A percentile compares a stretch with the other conserved stretches of the same genome.
Evolutionary conservation across 2,329 filamentous ascomycete species (phyloP).

Genomic region (Dothistroma septosporum): DNA sequence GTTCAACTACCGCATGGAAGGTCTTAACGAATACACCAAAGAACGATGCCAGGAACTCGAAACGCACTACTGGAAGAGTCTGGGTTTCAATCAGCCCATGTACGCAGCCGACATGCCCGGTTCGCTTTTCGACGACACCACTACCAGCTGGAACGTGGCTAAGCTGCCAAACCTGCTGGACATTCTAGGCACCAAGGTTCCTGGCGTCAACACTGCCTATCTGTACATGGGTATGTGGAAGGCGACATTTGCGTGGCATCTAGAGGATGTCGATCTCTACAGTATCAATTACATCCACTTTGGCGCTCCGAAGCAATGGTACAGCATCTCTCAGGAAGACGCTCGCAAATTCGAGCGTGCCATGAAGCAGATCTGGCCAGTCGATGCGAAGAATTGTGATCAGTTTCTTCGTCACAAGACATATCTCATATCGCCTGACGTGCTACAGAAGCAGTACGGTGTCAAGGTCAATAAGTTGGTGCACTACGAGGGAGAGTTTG

Average conservation of each 20-base stretch:
- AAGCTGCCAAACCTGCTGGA: constrained; percentile 91
- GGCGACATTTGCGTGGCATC: constrained; percentile 96
- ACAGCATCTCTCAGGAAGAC: constrained; percentile 95
- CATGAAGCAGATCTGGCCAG: constrained; percentile 93
- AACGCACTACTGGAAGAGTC: constrained; percentile 91
- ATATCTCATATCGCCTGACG: constrained; percentile 88
- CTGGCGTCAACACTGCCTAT: constrained; percentile 96
- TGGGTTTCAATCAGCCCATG: constrained; percentile 90
- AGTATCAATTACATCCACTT: constrained; percentile 99
- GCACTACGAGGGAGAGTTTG: constrained; percentile 94
- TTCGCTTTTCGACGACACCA: constrained; percentile 83
- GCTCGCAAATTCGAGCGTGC: constrained; percentile 87
- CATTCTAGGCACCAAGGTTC: constrained; percentile 89
- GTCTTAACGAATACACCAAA: constrained; percentile 77
- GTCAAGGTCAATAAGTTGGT: constrained; percentile 96
- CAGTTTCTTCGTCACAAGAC: constrained; percentile 98
- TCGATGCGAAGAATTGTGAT: constrained; percentile 89
- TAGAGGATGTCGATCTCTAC: constrained; percentile 97
- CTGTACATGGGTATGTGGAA: constrained; percentile 99
- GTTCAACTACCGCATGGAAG: constrained; percentile 84
- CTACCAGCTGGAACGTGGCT: constrained; percentile 86
- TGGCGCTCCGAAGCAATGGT: constrained; percentile 98
- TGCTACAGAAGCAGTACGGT: constrained; percentile 80
- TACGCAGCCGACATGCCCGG: constrained; percentile 97
- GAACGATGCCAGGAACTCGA: constrained; percentile 94